phyloP scores from a whole-genome alignment of 2,329 filamentous ascomycete genomes.

The Karstenula rhodostoma region DNA sequence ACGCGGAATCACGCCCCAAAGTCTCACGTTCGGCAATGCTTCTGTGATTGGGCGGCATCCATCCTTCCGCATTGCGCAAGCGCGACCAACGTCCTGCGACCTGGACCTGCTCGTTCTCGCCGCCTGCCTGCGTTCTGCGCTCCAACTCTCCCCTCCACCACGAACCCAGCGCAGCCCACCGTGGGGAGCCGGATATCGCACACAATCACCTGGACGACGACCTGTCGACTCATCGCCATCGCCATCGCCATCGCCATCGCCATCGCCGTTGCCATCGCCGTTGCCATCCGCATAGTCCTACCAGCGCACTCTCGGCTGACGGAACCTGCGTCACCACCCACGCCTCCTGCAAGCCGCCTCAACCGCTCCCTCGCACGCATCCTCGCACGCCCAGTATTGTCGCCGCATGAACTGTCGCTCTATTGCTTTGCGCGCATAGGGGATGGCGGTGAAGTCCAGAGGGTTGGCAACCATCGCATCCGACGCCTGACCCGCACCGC shows the following conservation, averaged over 20 bases:
- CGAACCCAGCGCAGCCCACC: constrained; percentile 3
- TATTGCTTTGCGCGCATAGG: constrained; percentile 20
- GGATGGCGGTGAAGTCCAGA: constrained; percentile 30
- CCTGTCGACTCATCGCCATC: background rate
- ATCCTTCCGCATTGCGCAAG: constrained; percentile 12
- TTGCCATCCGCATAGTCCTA: constrained; percentile 4
- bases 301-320: constrained; percentile 25
- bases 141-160: background rate
- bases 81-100: constrained; percentile 30
- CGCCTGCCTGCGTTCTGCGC: too few species aligned
- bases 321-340: constrained; percentile 36
- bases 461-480: constrained; percentile 7
- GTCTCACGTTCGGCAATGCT: background rate
- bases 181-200: constrained; percentile 8
- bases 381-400: constrained; percentile 18
- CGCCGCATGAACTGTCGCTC: constrained; percentile 29
- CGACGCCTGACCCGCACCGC: constrained; percentile 4
- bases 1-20: background rate
- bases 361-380: constrained; percentile 13
- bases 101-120: constrained; percentile 26
- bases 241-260: constrained; percentile 3
- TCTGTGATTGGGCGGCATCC: constrained; percentile 6
- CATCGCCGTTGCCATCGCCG: background rate
- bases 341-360: constrained; percentile 18
- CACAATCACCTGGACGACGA: background rate